Percentiles rank a stretch among this genome's conserved stretches.
phyloP scores from a whole-genome alignment of 306 rosid genomes.

The Lathyrus aphaca region DNA sequence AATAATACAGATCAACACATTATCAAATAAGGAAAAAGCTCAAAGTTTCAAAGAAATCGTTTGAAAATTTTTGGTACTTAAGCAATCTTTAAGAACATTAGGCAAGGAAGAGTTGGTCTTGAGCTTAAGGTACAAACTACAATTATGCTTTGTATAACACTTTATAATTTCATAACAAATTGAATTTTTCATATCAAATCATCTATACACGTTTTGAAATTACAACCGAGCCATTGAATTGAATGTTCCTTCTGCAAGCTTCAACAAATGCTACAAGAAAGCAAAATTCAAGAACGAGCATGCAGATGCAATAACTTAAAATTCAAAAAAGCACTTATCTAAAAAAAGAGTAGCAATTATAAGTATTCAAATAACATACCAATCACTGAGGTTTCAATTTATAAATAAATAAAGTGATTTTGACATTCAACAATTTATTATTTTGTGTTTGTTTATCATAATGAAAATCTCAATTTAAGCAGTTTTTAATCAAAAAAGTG shows the following conservation, averaged over 20 bases:
- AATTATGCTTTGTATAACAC: too few relatives aligned
- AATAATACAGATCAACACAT: too few relatives aligned
- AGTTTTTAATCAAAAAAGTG: background rate
- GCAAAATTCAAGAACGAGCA: constrained; percentile 21
- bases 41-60: too few relatives aligned
- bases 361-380: constrained; percentile 9
- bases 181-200: too few relatives aligned
- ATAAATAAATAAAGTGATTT: background rate
- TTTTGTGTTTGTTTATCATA: background rate
- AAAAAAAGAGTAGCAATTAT: background rate
- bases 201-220: constrained; percentile 21
- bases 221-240: constrained; percentile 93
- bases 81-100: too few relatives aligned
- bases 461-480: background rate
- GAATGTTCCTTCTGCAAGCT: constrained; percentile 93
- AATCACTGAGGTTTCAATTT: background rate
- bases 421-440: background rate
- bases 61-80: too few relatives aligned
- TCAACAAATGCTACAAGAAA: constrained; percentile 76
- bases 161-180: too few relatives aligned
- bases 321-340: constrained; percentile 23
- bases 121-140: too few relatives aligned
- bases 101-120: too few relatives aligned
- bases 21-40: too few relatives aligned
- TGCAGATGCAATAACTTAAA: constrained; percentile 35